Conservation (phyloP, 2,329 filamentous ascomycete species). For the Davidsoniella eucalypti region DNA sequence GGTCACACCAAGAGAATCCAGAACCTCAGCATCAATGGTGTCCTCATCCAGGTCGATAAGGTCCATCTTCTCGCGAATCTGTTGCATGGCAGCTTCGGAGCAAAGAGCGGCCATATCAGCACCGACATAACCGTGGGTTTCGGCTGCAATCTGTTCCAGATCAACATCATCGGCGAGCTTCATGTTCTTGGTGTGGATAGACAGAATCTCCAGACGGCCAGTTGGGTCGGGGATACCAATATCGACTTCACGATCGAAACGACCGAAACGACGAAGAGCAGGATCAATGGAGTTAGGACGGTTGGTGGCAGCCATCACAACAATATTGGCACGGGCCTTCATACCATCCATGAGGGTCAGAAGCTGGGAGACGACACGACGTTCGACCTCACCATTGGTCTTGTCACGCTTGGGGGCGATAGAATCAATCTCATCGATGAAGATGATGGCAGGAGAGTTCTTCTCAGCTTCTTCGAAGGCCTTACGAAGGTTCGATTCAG, state of each 20-base stretch:
- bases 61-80: constrained; percentile 99
- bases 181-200: constrained; percentile 99
- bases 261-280: constrained; percentile 90
- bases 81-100: constrained; percentile 98
- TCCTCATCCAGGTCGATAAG: constrained; percentile 97
- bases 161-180: constrained; percentile 95
- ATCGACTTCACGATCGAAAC: constrained; percentile 97
- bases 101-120: constrained; percentile 96
- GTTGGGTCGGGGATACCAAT: constrained; percentile 97
- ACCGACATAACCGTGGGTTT: constrained; percentile 98
- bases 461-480: constrained; percentile 99
- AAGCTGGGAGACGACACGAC: constrained; percentile 93
- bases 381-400: constrained; percentile 97
- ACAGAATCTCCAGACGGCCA: constrained; percentile 93
- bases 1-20: constrained; percentile 94
- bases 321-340: constrained; percentile 97
- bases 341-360: constrained; percentile 98
- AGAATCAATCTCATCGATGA: constrained; percentile 98
- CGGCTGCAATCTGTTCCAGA: constrained; percentile 85
- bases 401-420: constrained; percentile 99
- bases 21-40: constrained; percentile 94
- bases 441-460: constrained; percentile 98
- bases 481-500: constrained; percentile 93
- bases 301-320: constrained; percentile 98
- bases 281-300: constrained; percentile 97